Conservation (phyloP, 2,329 filamentous ascomycete species). For the Pyricularia grisea region DNA sequence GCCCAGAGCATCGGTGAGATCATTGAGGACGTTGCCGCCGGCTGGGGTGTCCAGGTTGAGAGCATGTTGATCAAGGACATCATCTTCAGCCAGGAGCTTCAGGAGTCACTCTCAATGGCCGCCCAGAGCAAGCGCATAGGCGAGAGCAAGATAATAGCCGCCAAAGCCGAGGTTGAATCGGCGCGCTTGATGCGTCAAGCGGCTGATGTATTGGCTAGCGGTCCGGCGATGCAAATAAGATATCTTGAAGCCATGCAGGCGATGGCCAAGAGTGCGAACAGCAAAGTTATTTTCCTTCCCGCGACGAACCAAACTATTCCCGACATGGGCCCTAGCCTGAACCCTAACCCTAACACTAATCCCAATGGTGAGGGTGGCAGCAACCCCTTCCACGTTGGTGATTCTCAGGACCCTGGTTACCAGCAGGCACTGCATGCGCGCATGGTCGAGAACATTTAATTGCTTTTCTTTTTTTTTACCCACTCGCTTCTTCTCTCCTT, state of each 20-base stretch:
- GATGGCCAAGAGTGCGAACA: conserved; percentile 91
- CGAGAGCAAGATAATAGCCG: conserved; percentile 96
- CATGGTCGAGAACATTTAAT: conserved; percentile 78
- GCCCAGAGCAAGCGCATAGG: conserved; percentile 97
- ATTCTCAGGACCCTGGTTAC: conserved; percentile 51
- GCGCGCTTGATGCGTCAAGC: conserved; percentile 91
- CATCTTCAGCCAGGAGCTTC: conserved; percentile 89
- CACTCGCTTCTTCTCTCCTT: background rate
- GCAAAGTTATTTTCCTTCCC: conserved; percentile 79
- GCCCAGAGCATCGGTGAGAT: conserved; percentile 93
- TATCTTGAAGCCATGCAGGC: conserved; percentile 98
- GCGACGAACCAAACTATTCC: conserved; percentile 53
- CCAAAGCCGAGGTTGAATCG: conserved; percentile 90
- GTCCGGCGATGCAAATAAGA: conserved; percentile 95
- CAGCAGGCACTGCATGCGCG: conserved; percentile 74
- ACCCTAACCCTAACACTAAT: conserved; percentile 16
- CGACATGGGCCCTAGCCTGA: conserved; percentile 19
- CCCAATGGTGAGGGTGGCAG: conserved; percentile 33
- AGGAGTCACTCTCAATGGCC: conserved; percentile 95
- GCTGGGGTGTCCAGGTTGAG: conserved; percentile 95
- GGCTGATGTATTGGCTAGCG: conserved; percentile 83
- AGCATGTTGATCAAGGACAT: conserved; percentile 99
- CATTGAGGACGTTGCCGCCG: conserved; percentile 87
- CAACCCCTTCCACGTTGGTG: conserved; percentile 37
- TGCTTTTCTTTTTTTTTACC: background rate